Percentiles rank a stretch among this genome's conserved stretches.
These are phyloP conservation scores for Wickerhamiella musiphila DNA, from an alignment of 805 yeast species.

Conservation along the genomic window DNA sequence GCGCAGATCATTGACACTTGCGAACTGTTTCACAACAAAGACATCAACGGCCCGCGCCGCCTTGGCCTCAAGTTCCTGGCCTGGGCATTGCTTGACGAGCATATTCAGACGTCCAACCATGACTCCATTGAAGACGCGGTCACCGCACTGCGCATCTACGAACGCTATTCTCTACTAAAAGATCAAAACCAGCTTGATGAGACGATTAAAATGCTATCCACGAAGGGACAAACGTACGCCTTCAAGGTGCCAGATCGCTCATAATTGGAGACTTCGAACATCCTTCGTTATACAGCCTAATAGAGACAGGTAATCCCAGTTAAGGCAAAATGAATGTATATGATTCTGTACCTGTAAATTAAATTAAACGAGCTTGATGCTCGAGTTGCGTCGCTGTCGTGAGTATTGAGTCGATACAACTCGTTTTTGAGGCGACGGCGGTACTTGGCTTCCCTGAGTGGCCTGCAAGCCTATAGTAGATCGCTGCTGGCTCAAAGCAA, in stretches of 20 bases:
- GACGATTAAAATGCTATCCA: slow-evolving; percentile 48
- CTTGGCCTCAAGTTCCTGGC: slow-evolving; percentile 76
- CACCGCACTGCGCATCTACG: slow-evolving; percentile 66
- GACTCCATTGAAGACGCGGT: slow-evolving; percentile 94
- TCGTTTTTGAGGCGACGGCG: background rate
- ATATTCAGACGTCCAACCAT: slow-evolving; percentile 85
- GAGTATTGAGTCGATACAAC: slow-evolving; percentile 1
- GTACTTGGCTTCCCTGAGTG: background rate
- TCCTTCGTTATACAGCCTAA: too few species aligned
- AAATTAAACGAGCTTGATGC: slow-evolving; percentile 1
- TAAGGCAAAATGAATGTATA: too few species aligned
- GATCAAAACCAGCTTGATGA: slow-evolving; percentile 41
- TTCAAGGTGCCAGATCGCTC: slow-evolving; percentile 22
- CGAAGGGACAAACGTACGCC: slow-evolving; percentile 22
- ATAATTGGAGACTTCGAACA: too few species aligned
- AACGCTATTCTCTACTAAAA: slow-evolving; percentile 47
- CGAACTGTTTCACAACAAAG: slow-evolving; percentile 55
- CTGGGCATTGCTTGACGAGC: slow-evolving; percentile 52
- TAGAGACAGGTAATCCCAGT: too few species aligned
- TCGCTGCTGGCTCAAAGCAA: too few species aligned
- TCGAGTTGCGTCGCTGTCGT: slow-evolving; percentile 1
- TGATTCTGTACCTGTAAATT: background rate
- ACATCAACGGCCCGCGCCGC: slow-evolving; percentile 43
- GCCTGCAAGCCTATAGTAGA: background rate
- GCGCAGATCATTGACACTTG: slow-evolving; percentile 82